A percentile compares a stretch with the other conserved stretches of the same genome.
These are phyloP conservation scores for Chrysochromulina tobinii DNA, from an alignment of 78 protist genomes.

Conservation along the genomic window DNA sequence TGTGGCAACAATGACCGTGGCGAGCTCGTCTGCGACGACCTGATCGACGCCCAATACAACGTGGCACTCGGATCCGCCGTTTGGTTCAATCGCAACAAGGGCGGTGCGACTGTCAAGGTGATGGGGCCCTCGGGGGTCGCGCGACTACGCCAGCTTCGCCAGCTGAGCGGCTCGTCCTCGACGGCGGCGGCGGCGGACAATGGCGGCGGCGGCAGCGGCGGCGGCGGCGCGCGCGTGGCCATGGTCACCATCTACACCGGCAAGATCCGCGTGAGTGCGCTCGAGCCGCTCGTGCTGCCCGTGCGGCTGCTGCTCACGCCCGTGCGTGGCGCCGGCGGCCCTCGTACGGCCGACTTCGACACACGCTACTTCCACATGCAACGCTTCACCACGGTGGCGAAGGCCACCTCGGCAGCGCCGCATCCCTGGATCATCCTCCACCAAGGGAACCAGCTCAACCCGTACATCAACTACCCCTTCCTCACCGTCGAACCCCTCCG, in stretches of 20 bases:
- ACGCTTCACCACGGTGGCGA: not conserved
- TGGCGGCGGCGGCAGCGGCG: no score
- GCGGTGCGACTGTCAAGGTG: not conserved
- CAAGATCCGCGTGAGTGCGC: no score
- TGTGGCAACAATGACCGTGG: not conserved
- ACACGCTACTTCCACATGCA: slow-evolving; percentile 28
- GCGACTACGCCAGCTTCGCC: no score
- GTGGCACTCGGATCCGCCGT: not conserved
- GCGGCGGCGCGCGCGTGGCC: no score
- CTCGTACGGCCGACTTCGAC: not conserved
- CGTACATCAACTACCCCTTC: slow-evolving; percentile 24
- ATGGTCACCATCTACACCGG: no score
- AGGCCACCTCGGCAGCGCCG: not conserved
- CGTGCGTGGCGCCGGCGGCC: slow-evolving; percentile 13
- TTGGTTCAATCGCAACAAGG: not conserved
- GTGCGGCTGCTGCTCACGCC: slow-evolving; percentile 11
- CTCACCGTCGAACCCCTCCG: not conserved
- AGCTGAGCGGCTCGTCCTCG: not conserved
- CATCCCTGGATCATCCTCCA: not conserved
- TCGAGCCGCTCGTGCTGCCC: not conserved
- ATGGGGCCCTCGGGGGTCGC: no score
- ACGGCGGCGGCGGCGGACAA: no score
- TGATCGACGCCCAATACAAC: slow-evolving; percentile 2
- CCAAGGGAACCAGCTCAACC: slow-evolving; percentile 29
- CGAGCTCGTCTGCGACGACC: not conserved